Base-by-base conservation (phyloP, 2,329 filamentous ascomycete species). In the Cordyceps pruinosa region DNA sequence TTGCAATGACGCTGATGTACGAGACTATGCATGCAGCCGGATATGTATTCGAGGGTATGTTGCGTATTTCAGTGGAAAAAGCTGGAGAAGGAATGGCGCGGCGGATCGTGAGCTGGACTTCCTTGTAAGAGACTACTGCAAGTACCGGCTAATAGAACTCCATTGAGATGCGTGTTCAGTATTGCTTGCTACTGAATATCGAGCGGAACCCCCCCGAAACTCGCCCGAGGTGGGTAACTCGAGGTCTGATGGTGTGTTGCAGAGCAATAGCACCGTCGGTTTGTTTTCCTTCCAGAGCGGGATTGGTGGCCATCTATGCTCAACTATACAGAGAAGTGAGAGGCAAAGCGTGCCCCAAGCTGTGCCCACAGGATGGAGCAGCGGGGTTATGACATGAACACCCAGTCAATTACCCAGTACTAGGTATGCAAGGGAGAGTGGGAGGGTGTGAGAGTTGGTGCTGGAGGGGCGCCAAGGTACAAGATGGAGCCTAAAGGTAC, bases 181-280 rank as follows among this genome's bases (percentile, higher is more conserved):
- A 48, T 49, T 56, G 42, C 9, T 49, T 56, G 42, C 9, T 42
- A 32, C 44, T 41, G 53, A 45, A 48, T 28, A 49, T 56, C 45
- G 45, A 49, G 35, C 45, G 45, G 53, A 47, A 48, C 23, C 13
- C 41, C n/a, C 23, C 35, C 42, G 44, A 26, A 30, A 1, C 32
- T 23, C 39, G 34, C 9, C 45, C 34, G 53, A 42, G 6, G 34
- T 17, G 42, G 23, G 30, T 25, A 19, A 21, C 25, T 26, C 19
- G 28, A n/a, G n/a, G 37, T 30, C 17, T 41, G 15, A 28, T 53
- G 41, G 48, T n/a, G 48, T 51, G 23, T n/a, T 51, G 34, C 10
- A 28, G 13, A 19, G 32, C 32, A 41, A 19, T 12, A 39, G 23
- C 5, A 4, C 48, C 23, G 48, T 30, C 35, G 23, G 10, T 19